These are phyloP conservation scores for Picea glauca DNA, from an alignment of 75 land plant species.

Conservation along the genomic window DNA sequence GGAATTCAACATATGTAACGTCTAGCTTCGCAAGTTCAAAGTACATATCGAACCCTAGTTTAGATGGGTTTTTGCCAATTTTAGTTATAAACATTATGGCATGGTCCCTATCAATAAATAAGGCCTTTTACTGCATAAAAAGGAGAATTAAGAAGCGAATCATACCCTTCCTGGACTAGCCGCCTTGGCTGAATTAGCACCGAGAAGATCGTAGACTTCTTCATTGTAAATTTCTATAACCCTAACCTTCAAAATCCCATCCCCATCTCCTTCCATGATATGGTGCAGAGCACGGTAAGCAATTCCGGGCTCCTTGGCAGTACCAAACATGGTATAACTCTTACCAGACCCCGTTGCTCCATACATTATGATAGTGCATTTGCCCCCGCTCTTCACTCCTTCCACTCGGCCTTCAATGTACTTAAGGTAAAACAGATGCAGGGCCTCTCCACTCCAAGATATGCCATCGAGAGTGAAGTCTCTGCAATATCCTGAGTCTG, in stretches of 20 bases:
- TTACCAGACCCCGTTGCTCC: slow-evolving; percentile 53
- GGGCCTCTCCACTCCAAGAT: slow-evolving; percentile 26
- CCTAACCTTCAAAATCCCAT: slow-evolving; percentile 21
- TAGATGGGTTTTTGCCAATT: no score
- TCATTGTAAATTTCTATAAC: slow-evolving; percentile 52
- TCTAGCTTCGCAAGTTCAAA: no score
- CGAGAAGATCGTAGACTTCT: slow-evolving; percentile 41
- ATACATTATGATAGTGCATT: slow-evolving; percentile 51
- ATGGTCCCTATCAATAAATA: no score
- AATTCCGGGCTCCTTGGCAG: slow-evolving; percentile 37
- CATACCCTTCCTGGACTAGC: slow-evolving; percentile 4
- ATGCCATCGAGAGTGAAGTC: slow-evolving; percentile 42
- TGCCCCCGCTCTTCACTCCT: slow-evolving; percentile 32
- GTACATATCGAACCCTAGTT: no score
- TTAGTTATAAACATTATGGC: no score
- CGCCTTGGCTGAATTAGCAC: slow-evolving; percentile 8
- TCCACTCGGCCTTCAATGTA: slow-evolving; percentile 38
- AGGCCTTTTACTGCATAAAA: not conserved
- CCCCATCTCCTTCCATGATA: slow-evolving; percentile 18
- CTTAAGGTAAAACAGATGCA: slow-evolving; percentile 32
- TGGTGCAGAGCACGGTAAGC: slow-evolving; percentile 43
- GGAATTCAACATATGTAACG: no score
- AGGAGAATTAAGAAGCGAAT: not conserved
- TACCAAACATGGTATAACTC: slow-evolving; percentile 53
- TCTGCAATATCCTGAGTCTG: slow-evolving; percentile 28